Evolutionary conservation across 306 rosid species (phyloP).

Genomic region (Cyclanthera cordifolia): DNA sequence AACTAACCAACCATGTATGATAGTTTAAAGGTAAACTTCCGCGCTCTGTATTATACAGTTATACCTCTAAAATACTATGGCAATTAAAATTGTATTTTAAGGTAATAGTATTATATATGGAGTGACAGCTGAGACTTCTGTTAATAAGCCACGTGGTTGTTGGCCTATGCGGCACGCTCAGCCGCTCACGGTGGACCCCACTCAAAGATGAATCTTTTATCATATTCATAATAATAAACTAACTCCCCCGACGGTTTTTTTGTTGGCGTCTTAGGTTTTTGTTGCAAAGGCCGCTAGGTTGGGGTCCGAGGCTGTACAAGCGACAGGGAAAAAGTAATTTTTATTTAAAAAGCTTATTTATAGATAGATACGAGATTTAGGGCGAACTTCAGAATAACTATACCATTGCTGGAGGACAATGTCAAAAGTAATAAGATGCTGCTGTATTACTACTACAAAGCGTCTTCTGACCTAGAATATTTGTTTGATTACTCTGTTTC

Average conservation of each 20-base stretch:
- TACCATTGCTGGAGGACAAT: no score
- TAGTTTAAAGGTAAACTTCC: no score
- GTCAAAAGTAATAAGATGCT: background rate
- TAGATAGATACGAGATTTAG: no score
- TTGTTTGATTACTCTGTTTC: no score
- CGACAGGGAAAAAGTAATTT: background rate
- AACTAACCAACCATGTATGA: no score
- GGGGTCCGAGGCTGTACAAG: no score
- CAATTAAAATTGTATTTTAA: no score
- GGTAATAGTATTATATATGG: background rate
- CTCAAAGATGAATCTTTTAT: slow-evolving; percentile 8
- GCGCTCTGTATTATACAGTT: no score
- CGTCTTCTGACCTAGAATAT: background rate
- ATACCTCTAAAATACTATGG: no score
- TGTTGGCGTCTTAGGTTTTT: background rate
- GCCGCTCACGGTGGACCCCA: slow-evolving; percentile 35
- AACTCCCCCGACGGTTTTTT: background rate
- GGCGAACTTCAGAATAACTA: no score
- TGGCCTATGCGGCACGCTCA: no score
- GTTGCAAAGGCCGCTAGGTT: background rate
- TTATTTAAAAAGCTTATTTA: no score
- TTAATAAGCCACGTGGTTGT: slow-evolving; percentile 40
- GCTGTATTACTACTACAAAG: background rate
- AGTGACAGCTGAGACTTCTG: slow-evolving; percentile 33
- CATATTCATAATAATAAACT: background rate